Base-by-base conservation (phyloP, 1,139 yeast species). In the Pichia sp. region DNA sequence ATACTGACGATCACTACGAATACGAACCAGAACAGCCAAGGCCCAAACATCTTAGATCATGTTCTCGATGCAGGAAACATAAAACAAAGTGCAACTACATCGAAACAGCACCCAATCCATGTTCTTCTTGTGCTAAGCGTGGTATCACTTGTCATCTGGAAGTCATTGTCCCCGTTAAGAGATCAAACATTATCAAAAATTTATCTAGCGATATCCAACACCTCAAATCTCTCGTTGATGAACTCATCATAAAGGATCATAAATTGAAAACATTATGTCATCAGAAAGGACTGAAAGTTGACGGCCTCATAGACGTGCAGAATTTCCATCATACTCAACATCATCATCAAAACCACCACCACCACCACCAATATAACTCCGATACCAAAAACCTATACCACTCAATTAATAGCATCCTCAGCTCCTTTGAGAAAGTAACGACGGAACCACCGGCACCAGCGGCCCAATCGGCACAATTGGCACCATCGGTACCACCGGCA, bases 71-170 rank as follows among this genome's bases (percentile, higher is more conserved):
- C 53, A 64, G 85, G 30, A 72, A 71, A 48, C 80, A 76, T 48
- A 78, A 78, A 54, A 76, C 78, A 18, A 73, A 69, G 47, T 78
- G 85, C 56, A 79, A 77, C 50, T 80, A 80, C 11, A 48, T 56
- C 8, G 49, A 52, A 16, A 67, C 73, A 18, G 58, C 64, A 30
- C 84, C 85, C 3, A 51, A 57, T 21, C 72, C 82, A 0, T 78
- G 86, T 50, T 55, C 78, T 4, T 68, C 72, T 21, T 78, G 86
- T 53, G 46, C 62, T 12, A 73, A 70, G 51, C 66, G 68, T 41
- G 70, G 71, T 19, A 49, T 69, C 14, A 56, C 59, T 29, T 78
- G 86, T 50, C 66, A 67, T 29, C 60, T 77, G 35, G 84, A 73
- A 43, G 58, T 60, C 15, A 65, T 66, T 9, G 55, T 62, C 3